A percentile compares a stretch with the other conserved stretches of the same genome.
Conservation (phyloP, 164 flowering plant species). For the Vitis riparia region DNA sequence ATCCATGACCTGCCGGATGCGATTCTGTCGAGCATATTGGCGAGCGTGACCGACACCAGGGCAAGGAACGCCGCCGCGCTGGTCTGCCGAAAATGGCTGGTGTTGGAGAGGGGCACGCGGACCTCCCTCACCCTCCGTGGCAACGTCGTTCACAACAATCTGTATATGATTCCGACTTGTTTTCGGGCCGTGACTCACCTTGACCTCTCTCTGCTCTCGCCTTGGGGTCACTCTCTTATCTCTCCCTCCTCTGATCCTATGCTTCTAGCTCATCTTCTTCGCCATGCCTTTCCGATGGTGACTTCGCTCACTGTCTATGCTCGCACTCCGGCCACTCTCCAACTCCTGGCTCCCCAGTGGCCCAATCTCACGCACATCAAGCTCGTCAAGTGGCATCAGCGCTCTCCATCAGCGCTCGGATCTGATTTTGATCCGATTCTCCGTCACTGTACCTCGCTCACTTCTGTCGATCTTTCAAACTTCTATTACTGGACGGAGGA, state of each 20-base stretch:
- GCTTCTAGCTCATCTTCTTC: constrained; percentile 55
- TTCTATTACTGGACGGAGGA: constrained; percentile 95
- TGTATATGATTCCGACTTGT: constrained; percentile 54
- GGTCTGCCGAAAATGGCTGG: constrained; percentile 58
- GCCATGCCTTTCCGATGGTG: constrained; percentile 57
- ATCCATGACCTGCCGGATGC: constrained; percentile 79
- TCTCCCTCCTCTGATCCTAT: constrained; percentile 34
- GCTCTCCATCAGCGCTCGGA: constrained; percentile 43
- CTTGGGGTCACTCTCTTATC: constrained; percentile 68
- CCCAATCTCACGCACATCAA: constrained; percentile 45
- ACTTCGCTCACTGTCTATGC: constrained; percentile 63
- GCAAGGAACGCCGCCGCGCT: constrained; percentile 69
- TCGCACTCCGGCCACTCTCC: constrained; percentile 46
- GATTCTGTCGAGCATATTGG: constrained; percentile 54
- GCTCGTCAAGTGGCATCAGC: constrained; percentile 90
- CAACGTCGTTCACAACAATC: constrained; percentile 55
- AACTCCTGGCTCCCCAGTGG: constrained; percentile 50
- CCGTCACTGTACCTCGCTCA: constrained; percentile 28
- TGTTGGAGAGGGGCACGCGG: constrained; percentile 69
- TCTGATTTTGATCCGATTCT: constrained; percentile 57
- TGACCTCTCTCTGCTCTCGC: constrained; percentile 83
- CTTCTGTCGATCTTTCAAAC: constrained; percentile 58
- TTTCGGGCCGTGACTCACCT: constrained; percentile 59
- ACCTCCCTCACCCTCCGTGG: constrained; percentile 73
- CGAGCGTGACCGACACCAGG: constrained; percentile 48